A percentile compares a stretch with the other conserved stretches of the same genome.
These are phyloP conservation scores for Cladophialophora carrionii DNA, from an alignment of 2,329 filamentous ascomycete genomes.

Conservation along the genomic window DNA sequence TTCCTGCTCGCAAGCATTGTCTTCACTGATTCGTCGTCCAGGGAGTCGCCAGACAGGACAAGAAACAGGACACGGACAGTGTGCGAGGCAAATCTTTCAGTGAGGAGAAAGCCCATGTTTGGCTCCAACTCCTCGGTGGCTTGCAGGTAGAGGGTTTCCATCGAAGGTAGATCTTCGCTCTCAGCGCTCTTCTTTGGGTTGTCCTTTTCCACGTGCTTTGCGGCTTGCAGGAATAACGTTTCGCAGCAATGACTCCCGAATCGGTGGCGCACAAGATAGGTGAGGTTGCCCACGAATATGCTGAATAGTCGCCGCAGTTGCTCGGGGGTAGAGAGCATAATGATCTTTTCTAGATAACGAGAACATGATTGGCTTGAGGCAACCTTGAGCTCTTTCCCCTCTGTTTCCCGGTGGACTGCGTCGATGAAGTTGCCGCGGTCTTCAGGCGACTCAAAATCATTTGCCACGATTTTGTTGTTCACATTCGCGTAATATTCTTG, in stretches of 20 bases:
- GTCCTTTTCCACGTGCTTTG: constrained; percentile 70
- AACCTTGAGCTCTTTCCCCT: constrained; percentile 92
- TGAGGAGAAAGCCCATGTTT: constrained; percentile 79
- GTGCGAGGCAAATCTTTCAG: constrained; percentile 88
- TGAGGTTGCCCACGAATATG: constrained; percentile 83
- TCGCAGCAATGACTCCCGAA: constrained; percentile 98
- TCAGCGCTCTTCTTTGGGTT: constrained; percentile 50
- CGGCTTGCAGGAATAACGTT: constrained; percentile 82
- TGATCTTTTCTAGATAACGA: constrained; percentile 85
- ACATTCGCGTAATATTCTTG: constrained; percentile 93
- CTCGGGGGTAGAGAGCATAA: constrained; percentile 73
- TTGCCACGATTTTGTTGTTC: constrained; percentile 85
- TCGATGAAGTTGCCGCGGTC: constrained; percentile 72
- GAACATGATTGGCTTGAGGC: constrained; percentile 96
- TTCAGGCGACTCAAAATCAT: constrained; percentile 79
- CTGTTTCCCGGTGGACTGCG: constrained; percentile 82
- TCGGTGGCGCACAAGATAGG: constrained; percentile 87
- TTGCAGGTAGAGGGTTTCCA: constrained; percentile 83
- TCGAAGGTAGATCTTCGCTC: constrained; percentile 60
- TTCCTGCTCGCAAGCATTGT: constrained; percentile 86
- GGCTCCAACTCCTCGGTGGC: constrained; percentile 87
- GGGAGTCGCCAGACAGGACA: constrained; percentile 78
- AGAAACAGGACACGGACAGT: constrained; percentile 82
- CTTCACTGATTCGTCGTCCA: constrained; percentile 70
- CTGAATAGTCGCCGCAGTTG: constrained; percentile 88